Base-by-base conservation (phyloP, 164 flowering plant species). In the Chimonanthus salicifolius region DNA sequence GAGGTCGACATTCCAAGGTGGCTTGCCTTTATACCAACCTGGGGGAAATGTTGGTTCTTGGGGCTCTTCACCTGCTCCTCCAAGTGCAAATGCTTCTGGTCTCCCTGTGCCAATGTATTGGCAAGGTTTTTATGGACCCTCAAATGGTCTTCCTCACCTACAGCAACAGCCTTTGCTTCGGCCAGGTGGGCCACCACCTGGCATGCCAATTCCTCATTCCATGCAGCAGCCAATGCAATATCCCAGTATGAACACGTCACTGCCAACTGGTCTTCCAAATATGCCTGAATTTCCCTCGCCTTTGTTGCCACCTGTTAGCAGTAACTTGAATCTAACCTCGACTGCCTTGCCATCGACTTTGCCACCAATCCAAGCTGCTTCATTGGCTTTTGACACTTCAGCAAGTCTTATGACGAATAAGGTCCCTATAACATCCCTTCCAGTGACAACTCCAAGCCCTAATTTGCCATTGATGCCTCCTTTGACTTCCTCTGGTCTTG, bases 21-120 rank as follows among this genome's bases (percentile, higher is more conserved):
- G 87, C n/a, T 69, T 91, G 68, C 95, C 94, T 73, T 76, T 89
- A 69, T 92, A 92, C 82, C 95, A 89, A 71, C 98, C 97, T 79
- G 90, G 88, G 58, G 92, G 83, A 51, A 78, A 70, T 80, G 51
- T 88, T 11, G 68, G 49, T 47, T 66, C 49, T 3, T 89, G 92
- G 97, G 91, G 92, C 8, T 84, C 94, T 74, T 76, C 97, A 68
- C 88, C 89, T 49, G 78, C 82, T 71, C 89, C 88, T 54, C 87
- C 89, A 64, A 84, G 68, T 78, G 83, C 86, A 75, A 89, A 84
- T 83, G 88, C 88, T 43, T 71, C 82, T 77, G 90, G 91, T 3
- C 82, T 89, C 78, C 82, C 92, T 3, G 82, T 91, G 90, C 94
- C 69, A 43, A 90, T 91, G 97, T 89, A 90, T 71, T 92, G 97